phyloP scores from a whole-genome alignment of 1,139 yeast genomes.

The Blastobotrys capitulatus region DNA sequence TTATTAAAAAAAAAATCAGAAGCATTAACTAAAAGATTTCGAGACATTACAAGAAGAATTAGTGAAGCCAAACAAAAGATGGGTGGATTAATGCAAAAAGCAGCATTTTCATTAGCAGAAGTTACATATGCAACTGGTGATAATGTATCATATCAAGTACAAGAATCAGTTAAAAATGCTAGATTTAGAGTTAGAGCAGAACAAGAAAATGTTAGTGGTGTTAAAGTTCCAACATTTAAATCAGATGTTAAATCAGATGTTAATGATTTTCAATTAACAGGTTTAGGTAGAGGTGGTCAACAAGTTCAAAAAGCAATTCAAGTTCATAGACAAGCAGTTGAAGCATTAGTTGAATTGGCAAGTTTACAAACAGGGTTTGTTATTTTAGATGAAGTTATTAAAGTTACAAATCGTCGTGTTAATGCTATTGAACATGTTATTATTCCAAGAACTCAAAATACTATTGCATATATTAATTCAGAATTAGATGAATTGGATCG shows the following conservation, averaged over 20 bases:
- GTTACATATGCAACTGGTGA: constrained; percentile 97
- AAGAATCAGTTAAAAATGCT: constrained; percentile 82
- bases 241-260: constrained; percentile 74
- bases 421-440: constrained; percentile 98
- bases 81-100: constrained; percentile 98
- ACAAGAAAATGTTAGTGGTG: constrained; percentile 97
- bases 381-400: constrained; percentile 93
- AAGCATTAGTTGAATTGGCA: constrained; percentile 91
- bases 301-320: constrained; percentile 93
- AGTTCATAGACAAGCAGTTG: constrained; percentile 92
- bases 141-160: constrained; percentile 90
- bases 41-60: constrained; percentile 90
- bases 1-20: constrained; percentile 92
- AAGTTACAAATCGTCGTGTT: constrained; percentile 96
- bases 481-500: constrained; percentile 97
- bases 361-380: constrained; percentile 89
- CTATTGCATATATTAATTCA: constrained; percentile 85
- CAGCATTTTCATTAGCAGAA: constrained; percentile 95
- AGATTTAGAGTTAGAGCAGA: constrained; percentile 86
- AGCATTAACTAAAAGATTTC: constrained; percentile 90
- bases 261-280: constrained; percentile 93
- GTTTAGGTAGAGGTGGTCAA: constrained; percentile 97
- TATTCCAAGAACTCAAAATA: constrained; percentile 95
- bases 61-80: constrained; percentile 95
- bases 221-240: constrained; percentile 87